Percentiles rank a stretch among this genome's conserved stretches.
These are phyloP conservation scores for Bacidia rubella DNA, from an alignment of 495 filamentous ascomycete genomes.

Conservation along the genomic window DNA sequence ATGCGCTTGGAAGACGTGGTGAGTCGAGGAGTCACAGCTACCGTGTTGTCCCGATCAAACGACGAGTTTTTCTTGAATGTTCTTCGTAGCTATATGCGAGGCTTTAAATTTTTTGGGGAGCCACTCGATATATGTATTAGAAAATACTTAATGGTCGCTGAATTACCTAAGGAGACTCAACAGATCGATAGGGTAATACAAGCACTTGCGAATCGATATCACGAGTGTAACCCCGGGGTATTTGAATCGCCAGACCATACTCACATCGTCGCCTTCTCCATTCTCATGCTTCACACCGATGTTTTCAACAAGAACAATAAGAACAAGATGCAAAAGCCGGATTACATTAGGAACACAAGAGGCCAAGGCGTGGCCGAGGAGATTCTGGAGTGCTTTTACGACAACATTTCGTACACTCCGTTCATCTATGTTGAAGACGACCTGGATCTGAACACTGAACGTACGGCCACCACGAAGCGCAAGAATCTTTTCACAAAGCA, in stretches of 20 bases:
- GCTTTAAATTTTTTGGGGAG: slow-evolving; percentile 87
- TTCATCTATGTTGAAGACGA: slow-evolving; percentile 96
- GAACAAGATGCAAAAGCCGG: slow-evolving; percentile 92
- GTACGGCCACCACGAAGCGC: slow-evolving; percentile 57
- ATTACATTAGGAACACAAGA: slow-evolving; percentile 89
- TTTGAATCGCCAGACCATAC: slow-evolving; percentile 86
- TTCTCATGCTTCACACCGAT: slow-evolving; percentile 92
- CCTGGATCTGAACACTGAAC: slow-evolving; percentile 62
- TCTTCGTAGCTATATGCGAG: slow-evolving; percentile 84
- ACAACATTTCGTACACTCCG: slow-evolving; percentile 94
- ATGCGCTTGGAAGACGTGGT: slow-evolving; percentile 65
- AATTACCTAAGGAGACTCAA: slow-evolving; percentile 92
- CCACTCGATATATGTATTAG: slow-evolving; percentile 95
- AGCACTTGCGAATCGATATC: slow-evolving; percentile 89
- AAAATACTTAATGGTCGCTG: slow-evolving; percentile 92
- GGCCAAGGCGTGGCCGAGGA: slow-evolving; percentile 85
- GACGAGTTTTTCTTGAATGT: slow-evolving; percentile 75
- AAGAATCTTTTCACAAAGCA: slow-evolving; percentile 55
- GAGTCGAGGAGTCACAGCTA: slow-evolving; percentile 64
- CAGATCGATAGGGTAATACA: slow-evolving; percentile 93
- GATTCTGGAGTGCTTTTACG: slow-evolving; percentile 90
- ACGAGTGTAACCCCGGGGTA: slow-evolving; percentile 96
- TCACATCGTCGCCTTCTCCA: slow-evolving; percentile 94
- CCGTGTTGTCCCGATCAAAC: slow-evolving; percentile 64
- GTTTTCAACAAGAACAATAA: slow-evolving; percentile 99